Base-by-base conservation (phyloP, 345 rosid species). In the Rubroshorea leprosula region DNA sequence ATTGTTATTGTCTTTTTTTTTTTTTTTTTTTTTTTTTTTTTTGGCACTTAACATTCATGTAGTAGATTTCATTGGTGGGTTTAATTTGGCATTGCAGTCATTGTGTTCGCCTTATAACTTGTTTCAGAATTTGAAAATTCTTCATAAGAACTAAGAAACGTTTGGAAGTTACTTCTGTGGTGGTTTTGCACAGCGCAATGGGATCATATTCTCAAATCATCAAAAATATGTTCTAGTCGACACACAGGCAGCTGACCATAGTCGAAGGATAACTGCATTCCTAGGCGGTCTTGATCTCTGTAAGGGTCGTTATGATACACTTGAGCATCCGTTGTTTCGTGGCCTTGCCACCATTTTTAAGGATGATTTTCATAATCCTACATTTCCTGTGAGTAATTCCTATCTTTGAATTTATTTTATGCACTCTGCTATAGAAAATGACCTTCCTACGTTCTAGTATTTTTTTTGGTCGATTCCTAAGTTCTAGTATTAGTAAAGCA, bases 231-330 rank as follows among this genome's bases (percentile, higher is more conserved):
- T 89, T 63, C 75, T 92, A 63, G 95, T 92, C 56, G 98, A 92
- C 72, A 86, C 96, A 44, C 95, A 84, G 65, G 90, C 85, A 46
- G 11, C 19, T n/a, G 87, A 89, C 53, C 86, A 84, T 73, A 48
- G 82, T 46, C 72, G 98, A 53, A 92, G 80, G 73, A 44, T 89
- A 64, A 86, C 95, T 49, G 89, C 98, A 63, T 92, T 89, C 77
- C 54, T 92, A 21, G 98, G 98, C 68, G 98, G 98, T 64, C 55
- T 89, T 5, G 98, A 92, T 76, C 87, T 92, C 1, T 92, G 96
- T 72, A 89, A 92, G 60, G 98, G 98, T 55, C 92, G 98, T n/a
- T 92, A 92, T 62, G 98, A 92, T 64, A 92, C 98, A 20, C 95
- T 95, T 29, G 86, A 81, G 72, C 98, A 92, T 21, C 82, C 95